Evolutionary conservation across 352 stramenopile genomes (phyloP), one percentile per base, ranked within the genome.

Genomic region (Phytophthora sp.): DNA sequence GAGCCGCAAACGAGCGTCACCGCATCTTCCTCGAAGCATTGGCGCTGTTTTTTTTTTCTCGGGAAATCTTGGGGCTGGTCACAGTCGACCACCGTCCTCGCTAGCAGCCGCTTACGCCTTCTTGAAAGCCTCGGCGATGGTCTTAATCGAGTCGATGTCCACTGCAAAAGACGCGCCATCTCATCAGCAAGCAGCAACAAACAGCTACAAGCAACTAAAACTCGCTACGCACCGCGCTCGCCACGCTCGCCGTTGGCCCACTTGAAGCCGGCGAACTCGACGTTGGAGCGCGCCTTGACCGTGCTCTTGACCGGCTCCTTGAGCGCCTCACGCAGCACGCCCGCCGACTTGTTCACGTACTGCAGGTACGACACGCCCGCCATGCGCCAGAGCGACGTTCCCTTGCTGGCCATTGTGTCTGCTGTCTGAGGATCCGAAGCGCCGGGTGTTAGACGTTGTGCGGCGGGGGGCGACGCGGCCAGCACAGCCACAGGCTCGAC

Each of bases 251-350:
- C 87, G 46, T 92, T 82, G 46, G 81, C 62, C 84, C 84, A 95
- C 79, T 93, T 94, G 76, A 93, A 95, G 66, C 77, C 81, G 35
- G 84, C 87, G 58, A 94, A 94, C 67, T 92, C 73, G 64, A 95
- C 81, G 52, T 91, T 79, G 50, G 79, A 88, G 49, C 87, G 84
- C 35, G 79, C 55, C 31, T 80, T 38, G 46, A 94, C 59, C 55
- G 87, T 94, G 82, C 77, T 93, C 80, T 95, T 95, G 50, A 93
- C 65, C n/a, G 87, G 87, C 66, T 95, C 87, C 82, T 95, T 95
- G 41, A 93, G 72, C 43, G 82, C 66, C 57, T 85, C 77, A 21
- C 87, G 87, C 39, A 95, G 70, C 49, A 93, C 76, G 55, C 46
- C 54, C 28, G 87, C 87, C 64, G 81, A 92, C 77, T 92, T 82